Evolutionary conservation across 345 rosid species (phyloP), one percentile per base, ranked within the genome.

Genomic region (Boechera retrofracta): DNA sequence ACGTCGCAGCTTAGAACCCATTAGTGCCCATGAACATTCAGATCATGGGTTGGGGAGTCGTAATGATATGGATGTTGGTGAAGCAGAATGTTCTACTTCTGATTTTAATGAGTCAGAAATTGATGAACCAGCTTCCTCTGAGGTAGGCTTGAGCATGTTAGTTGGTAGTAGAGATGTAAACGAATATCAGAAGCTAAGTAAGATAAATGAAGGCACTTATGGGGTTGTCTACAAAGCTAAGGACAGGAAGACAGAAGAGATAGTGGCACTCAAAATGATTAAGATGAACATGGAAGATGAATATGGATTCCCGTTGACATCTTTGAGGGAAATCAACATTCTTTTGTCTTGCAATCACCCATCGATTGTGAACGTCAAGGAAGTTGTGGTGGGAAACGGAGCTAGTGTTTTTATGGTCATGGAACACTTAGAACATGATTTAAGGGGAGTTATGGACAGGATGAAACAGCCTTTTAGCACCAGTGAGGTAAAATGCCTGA

Each of bases 361-460:
- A 55, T 85, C 90, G 8, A 86, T 90, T 64, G 98, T 94, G 29
- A 77, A 84, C 61, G 91, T 94, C 49, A 86, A 87, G 85, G 97
- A 91, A 86, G 96, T 94, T 36, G 97, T 84, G 54, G 87, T 90
- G 85, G 94, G 82, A 69, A 85, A 82, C 53, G 71, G 59, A n/a
- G 84, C 83, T 75, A 82, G 81, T 72, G 86, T 94, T 74, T 94
- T 79, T 78, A 89, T 91, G 96, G 98, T 89, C 47, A 94, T 94
- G 98, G 98, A 94, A 75, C 91, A 86, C 75, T 85, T 94, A 83
- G 96, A 94, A 72, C 96, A 94, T 67, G 97, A 94, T 68, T 85
- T 91, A 16, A 87, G 89, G 86, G 92, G 84, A 26, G 62, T 91
- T 44, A 86, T 89, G 91, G 90, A 87, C 64, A 68, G 68, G 53